Base-by-base conservation (phyloP, 345 rosid genomes). In the Orychophragmus violaceus region DNA sequence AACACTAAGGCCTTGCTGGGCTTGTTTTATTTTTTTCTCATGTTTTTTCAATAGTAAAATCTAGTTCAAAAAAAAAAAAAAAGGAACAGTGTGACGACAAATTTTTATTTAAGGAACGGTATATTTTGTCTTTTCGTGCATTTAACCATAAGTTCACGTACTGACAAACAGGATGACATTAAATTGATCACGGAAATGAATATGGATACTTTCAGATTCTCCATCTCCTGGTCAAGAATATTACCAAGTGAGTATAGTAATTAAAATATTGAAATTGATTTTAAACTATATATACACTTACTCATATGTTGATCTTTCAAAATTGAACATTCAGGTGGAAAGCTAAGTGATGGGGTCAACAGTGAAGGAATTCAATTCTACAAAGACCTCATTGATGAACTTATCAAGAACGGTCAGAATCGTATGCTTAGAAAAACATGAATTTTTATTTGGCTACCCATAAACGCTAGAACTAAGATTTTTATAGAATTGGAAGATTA, bases 201-300 rank as follows among this genome's bases (percentile, higher is more conserved):
- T 21, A 54, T 75, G 37, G 78, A 78, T 56, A 68, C 56, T 17
- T 78, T 72, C 25, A 72, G 84, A 69, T 78, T 81, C 17, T 81
- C 84, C 10, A 63, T 81, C 22, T 76, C 82, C 3, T 81, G 84
- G 82, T 54, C 84, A 6, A 66, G 84, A 64, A 19, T 81, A 3
- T 12, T 81, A 50, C 84, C 84, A 13, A 30, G 82, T 81, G 62
- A 56, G 74, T 19, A 1, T n/a, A n/a, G n/a, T n/a, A n/a, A n/a
- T n/a, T n/a, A n/a, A n/a, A n/a, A n/a, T n/a, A n/a, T n/a, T n/a
- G n/a, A n/a, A n/a, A n/a, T n/a, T n/a, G n/a, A n/a, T n/a, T n/a
- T n/a, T n/a, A n/a, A n/a, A n/a, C n/a, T n/a, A n/a, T 5, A 12
- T 42, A 25, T 17, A 3, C 7, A 3, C 32, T 18, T 32, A 23